Evolutionary conservation across 2,329 filamentous ascomycete genomes (phyloP).

Genomic region (Dissoconium aciculare): DNA sequence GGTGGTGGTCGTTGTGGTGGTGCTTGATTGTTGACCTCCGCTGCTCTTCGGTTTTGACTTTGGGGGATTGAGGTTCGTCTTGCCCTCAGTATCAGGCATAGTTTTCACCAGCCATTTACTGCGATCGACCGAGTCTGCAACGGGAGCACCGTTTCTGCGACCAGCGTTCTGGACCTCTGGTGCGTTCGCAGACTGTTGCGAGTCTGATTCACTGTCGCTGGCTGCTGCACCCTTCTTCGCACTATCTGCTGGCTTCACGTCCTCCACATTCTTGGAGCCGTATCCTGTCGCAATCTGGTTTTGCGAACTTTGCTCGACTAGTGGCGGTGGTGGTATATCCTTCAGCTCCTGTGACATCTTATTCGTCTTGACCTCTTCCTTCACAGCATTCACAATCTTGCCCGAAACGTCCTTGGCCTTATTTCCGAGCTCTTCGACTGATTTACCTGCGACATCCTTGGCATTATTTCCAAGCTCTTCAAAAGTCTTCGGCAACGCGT

Average conservation of each 20-base stretch:
- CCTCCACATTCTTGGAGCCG: constrained; percentile 8
- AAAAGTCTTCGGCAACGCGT: constrained; percentile 23
- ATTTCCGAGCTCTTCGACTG: too few species aligned
- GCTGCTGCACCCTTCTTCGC: constrained; percentile 1
- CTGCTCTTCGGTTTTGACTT: constrained; percentile 16
- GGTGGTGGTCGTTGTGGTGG: constrained; percentile 15
- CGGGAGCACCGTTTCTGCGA: background rate
- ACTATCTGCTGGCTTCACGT: constrained; percentile 14
- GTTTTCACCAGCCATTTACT: constrained; percentile 23
- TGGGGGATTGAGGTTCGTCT: constrained; percentile 19
- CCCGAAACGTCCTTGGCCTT: constrained; percentile 64
- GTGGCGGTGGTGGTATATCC: constrained; percentile 66
- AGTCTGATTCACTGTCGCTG: background rate
- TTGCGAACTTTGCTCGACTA: constrained; percentile 73
- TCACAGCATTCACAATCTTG: constrained; percentile 46
- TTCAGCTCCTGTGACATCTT: constrained; percentile 75
- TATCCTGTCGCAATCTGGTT: too few species aligned
- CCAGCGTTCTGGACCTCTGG: background rate
- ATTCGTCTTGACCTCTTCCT: too few species aligned
- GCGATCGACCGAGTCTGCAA: constrained; percentile 1
- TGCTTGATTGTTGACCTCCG: constrained; percentile 16
- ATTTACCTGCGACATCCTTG: too few species aligned
- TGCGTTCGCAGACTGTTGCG: background rate
- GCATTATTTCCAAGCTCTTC: constrained; percentile 20
- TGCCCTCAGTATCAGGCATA: constrained; percentile 26